Base-by-base conservation (phyloP, 805 yeast species). In the Kurtzmaniella fragi region DNA sequence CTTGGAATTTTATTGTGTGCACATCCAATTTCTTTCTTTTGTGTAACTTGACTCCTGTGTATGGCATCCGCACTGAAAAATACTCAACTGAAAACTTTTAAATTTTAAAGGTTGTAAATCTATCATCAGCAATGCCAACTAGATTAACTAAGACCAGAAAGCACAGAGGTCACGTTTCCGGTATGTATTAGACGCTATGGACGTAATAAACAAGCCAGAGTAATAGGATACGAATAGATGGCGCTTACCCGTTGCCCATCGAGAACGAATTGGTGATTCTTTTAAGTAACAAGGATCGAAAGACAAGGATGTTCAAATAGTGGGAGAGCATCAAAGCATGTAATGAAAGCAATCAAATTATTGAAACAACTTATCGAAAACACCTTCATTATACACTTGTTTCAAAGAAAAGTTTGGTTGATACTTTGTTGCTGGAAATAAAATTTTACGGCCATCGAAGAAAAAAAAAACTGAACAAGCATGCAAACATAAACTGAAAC, bases 101-200 rank as follows among this genome's bases (percentile, higher is more conserved):
- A 20, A 37, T 41, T 23, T 15, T 28, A 16, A 26, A 38, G 31
- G 40, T 20, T 20, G 25, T 20, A 20, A 42, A 31, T 40, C 44
- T 39, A 45, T 42, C 51, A 50, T 45, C 42, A 49, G 73, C 70
- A 71, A 90, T 90, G 98, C 98, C 98, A 74, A 86, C 97, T 82
- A 89, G 98, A 87, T 83, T 87, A 71, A 85, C 95, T 69, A 90
- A 93, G 77, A 93, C 98, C 77, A 89, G 99, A 86, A 93, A 93
- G 82, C 96, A 88, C 85, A 89, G 99, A 86, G 99, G 99, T 79
- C 84, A 93, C 95, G 98, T 93, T 76, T 87, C 97, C 71, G 95
- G 95, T 86, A 85, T 79, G 95, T 80, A 61, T 40, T 45, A 23
- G 25, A 40, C 30, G 16, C 37, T 31, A 32, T 20, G 8, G 25